Conservation (phyloP, 2,329 filamentous ascomycete species). For the Epichloe uncinata region DNA sequence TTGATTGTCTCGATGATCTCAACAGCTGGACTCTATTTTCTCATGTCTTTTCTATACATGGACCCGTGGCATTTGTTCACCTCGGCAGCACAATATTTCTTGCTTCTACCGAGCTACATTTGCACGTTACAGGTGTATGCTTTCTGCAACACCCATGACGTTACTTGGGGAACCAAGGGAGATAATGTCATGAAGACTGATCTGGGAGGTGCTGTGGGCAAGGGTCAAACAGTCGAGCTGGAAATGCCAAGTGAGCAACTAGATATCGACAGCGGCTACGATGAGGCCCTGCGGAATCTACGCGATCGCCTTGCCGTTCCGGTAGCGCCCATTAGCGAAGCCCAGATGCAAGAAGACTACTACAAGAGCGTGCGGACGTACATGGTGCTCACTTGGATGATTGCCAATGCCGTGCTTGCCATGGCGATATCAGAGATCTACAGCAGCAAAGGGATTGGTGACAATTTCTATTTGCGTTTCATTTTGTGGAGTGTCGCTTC, state of each 20-base stretch:
- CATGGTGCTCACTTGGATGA: constrained; percentile 93
- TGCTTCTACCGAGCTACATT: constrained; percentile 84
- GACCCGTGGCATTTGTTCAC: constrained; percentile 99
- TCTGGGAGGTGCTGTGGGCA: constrained; percentile 70
- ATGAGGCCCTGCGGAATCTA: constrained; percentile 90
- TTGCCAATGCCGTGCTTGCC: constrained; percentile 79
- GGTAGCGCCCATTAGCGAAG: constrained; percentile 46
- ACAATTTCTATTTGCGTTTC: constrained; percentile 85
- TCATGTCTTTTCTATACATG: constrained; percentile 92
- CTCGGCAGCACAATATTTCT: constrained; percentile 79
- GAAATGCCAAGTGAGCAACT: constrained; percentile 98
- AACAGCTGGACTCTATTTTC: constrained; percentile 85
- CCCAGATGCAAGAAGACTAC: constrained; percentile 93
- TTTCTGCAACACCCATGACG: constrained; percentile 98
- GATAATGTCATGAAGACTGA: constrained; percentile 93
- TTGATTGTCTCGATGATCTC: constrained; percentile 81
- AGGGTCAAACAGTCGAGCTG: constrained; percentile 73
- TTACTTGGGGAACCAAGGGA: constrained; percentile 95
- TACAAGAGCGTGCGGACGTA: constrained; percentile 95
- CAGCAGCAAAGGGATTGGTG: constrained; percentile 51
- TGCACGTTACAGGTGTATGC: constrained; percentile 97
- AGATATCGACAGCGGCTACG: constrained; percentile 95
- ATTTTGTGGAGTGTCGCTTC: constrained; percentile 85
- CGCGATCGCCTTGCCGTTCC: constrained; percentile 83
- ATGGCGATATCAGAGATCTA: constrained; percentile 91